phyloP scores from a whole-genome alignment of 2,329 filamentous ascomycete genomes.

The Calonectria montana region DNA sequence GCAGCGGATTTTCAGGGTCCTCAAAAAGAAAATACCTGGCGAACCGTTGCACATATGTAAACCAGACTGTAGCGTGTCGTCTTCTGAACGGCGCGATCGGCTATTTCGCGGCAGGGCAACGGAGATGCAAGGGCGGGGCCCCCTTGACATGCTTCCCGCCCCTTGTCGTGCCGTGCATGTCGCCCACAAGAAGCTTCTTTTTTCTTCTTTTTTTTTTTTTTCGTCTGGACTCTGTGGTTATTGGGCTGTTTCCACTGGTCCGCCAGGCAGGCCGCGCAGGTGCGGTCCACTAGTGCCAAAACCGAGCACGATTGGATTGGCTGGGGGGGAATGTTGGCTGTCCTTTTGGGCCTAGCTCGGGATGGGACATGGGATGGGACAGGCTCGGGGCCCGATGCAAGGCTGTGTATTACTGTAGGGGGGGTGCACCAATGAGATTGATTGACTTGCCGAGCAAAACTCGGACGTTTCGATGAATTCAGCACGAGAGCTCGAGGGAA shows the following conservation, averaged over 20 bases:
- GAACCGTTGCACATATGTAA: not conserved
- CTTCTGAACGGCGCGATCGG: not conserved
- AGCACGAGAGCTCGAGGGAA: too few species aligned
- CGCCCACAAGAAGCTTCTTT: not conserved
- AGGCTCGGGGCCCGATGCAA: conserved; percentile 4
- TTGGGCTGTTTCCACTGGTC: not conserved
- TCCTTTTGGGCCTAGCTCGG: not conserved
- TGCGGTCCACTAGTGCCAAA: not conserved
- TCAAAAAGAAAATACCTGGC: not conserved
- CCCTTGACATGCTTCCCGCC: conserved; percentile 10
- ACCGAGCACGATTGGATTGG: not conserved
- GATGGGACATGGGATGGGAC: not conserved
- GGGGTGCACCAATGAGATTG: not conserved
- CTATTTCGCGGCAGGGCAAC: conserved; percentile 5
- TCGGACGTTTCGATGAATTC: too few species aligned
- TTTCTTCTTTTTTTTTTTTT: not conserved
- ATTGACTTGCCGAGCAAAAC: too few species aligned
- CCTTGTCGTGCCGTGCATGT: conserved; percentile 1
- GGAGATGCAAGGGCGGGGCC: not conserved
- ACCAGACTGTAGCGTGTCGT: not conserved
- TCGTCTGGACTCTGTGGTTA: not conserved
- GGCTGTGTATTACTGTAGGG: not conserved
- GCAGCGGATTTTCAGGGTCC: not conserved
- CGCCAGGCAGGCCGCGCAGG: not conserved
- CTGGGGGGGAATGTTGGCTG: not conserved